These are phyloP conservation scores for Cucurbita argyrosperma DNA, from an alignment of 306 rosid genomes.

Conservation along the genomic window DNA sequence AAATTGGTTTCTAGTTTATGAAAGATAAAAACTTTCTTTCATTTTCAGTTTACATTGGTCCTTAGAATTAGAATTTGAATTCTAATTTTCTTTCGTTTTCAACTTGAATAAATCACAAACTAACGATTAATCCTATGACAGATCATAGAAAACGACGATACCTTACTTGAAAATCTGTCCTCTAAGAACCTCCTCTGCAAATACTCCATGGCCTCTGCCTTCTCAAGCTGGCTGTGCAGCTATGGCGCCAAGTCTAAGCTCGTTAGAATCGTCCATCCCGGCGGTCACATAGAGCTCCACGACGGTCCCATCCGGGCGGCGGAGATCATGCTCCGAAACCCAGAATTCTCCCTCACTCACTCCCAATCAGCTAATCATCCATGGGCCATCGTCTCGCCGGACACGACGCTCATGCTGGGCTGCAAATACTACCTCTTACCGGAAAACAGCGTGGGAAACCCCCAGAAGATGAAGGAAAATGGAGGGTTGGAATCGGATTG, in stretches of 20 bases:
- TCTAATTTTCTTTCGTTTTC: no score
- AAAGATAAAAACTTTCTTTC: no score
- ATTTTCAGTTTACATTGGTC: no score
- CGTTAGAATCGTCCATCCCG: conserved; percentile 38
- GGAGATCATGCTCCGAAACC: conserved; percentile 39
- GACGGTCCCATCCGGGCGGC: conserved; percentile 24
- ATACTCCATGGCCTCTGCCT: conserved; percentile 1
- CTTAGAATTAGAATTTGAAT: no score
- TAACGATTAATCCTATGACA: not conserved
- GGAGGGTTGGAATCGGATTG: conserved; percentile 15
- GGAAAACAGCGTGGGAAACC: conserved; percentile 34
- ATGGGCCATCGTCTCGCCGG: conserved; percentile 57
- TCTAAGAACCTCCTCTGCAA: not conserved
- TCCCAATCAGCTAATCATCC: conserved; percentile 53
- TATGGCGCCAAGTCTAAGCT: conserved; percentile 25
- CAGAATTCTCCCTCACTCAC: conserved; percentile 30
- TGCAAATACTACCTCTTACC: conserved; percentile 59
- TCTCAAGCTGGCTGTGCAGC: conserved; percentile 29
- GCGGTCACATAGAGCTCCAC: conserved; percentile 10
- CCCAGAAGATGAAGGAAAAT: conserved; percentile 15
- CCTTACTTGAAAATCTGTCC: not conserved
- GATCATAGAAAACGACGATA: not conserved
- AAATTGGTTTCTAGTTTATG: no score
- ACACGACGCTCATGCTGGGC: conserved; percentile 41
- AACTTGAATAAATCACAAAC: not conserved